These are phyloP conservation scores for Mollisia scopiformis DNA, from an alignment of 2,329 filamentous ascomycete species.

Conservation along the genomic window DNA sequence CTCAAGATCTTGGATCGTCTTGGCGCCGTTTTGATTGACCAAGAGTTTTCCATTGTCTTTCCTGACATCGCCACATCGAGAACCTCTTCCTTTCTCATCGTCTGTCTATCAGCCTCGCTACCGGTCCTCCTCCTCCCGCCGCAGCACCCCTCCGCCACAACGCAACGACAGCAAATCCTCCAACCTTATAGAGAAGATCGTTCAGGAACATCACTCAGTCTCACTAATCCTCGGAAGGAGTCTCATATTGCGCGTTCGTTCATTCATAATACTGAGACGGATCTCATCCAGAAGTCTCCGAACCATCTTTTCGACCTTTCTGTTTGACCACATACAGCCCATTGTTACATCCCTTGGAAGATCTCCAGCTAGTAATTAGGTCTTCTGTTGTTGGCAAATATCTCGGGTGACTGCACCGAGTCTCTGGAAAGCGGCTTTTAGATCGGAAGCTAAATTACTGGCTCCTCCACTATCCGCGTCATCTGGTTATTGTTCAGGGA, in stretches of 20 bases:
- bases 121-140: too few species aligned
- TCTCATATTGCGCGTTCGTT: background rate
- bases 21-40: constrained; percentile 7
- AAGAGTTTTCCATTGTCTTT: background rate
- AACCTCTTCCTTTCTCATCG: background rate
- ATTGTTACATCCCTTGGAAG: background rate
- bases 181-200: constrained; percentile 7
- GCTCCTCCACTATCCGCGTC: constrained; percentile 22
- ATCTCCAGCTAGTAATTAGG: background rate
- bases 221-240: background rate
- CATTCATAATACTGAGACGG: background rate
- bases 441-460: constrained; percentile 16
- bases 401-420: background rate
- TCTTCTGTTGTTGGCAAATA: background rate
- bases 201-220: constrained; percentile 3
- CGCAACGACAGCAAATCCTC: background rate
- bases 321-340: background rate
- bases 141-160: constrained; percentile 4
- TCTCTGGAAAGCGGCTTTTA: constrained; percentile 1
- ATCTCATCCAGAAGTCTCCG: background rate
- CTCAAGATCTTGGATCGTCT: constrained; percentile 6
- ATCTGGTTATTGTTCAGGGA: constrained; percentile 10
- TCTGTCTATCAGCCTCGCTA: background rate
- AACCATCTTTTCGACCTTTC: background rate
- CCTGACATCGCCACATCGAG: background rate